Evolutionary conservation across 768 basidiomycete species (phyloP), one percentile per base, ranked within the genome.

Genomic region (Plicaturopsis crispa): DNA sequence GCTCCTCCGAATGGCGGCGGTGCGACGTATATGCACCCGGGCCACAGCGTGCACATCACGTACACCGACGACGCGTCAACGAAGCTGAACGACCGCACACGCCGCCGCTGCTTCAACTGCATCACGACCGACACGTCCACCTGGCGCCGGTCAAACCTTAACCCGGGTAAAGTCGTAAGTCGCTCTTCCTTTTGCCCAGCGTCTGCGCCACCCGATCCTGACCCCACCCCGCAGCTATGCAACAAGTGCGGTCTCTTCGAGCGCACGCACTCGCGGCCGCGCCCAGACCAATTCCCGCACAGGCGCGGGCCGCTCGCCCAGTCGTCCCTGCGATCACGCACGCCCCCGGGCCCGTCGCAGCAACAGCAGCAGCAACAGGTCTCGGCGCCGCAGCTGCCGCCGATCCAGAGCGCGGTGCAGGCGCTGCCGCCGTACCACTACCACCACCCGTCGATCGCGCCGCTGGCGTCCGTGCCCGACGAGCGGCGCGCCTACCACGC

Each of bases 271-370:
- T 83, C 81, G 11, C 73, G 81, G 12, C 79, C 84, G 7, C 66
- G 85, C 30, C 84, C 84, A 0, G 83, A 85, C 45, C 84, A 84
- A 48, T 86, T 86, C 56, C 84, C 84, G 4, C 84, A 84, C 62
- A 83, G 83, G 48, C 71, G 84, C 26, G 83, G 83, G 0, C 80
- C 83, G 0, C 62, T 84, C 23, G 73, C 80, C 7, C 54, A 66
- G 3, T 59, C 71, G 3, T 63, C 69, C 16, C 58, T 77, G 37
- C 66, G 68, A 45, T 65, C 69, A 28, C 69, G 73, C 48, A 70
- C 70, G 2, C 71, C 76, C 14, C 72, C 77, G 41, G 67, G 65
- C 44, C 53, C 49, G 23, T 42, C 47, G 31, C 48, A 45, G 32
- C 37, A 19, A 23, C 46, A 37, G 18, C n/a, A n/a, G n/a, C n/a